A percentile compares a stretch with the other conserved stretches of the same genome.
Conservation (phyloP, 345 rosid species). For the Hypericum androsaemum region DNA sequence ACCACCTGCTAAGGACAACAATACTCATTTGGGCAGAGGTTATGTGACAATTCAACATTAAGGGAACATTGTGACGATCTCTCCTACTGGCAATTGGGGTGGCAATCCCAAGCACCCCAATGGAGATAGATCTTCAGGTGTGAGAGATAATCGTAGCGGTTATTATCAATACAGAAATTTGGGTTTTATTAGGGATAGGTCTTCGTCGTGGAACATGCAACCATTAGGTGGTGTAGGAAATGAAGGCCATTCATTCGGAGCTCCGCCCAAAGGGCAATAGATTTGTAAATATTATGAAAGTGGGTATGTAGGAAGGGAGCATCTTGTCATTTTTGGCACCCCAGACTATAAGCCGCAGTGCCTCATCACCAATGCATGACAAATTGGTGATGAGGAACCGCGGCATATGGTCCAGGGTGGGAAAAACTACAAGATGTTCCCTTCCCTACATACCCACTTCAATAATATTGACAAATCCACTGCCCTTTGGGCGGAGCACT, state of each 20-base stretch:
- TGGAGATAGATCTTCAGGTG: conserved; percentile 32
- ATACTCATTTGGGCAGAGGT: conserved; percentile 26
- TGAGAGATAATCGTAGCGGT: conserved; percentile 39
- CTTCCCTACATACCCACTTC: conserved; percentile 58
- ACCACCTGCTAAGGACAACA: conserved; percentile 17
- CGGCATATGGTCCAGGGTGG: no score
- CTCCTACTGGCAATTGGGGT: conserved; percentile 33
- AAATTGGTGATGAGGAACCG: no score
- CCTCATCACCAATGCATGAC: no score
- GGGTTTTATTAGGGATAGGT: conserved; percentile 42
- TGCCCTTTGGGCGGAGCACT: conserved; percentile 59
- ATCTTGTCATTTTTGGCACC: conserved; percentile 71
- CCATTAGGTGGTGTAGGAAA: conserved; percentile 26
- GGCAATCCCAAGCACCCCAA: conserved; percentile 44
- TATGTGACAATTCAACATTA: conserved; percentile 29
- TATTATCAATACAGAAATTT: conserved; percentile 37
- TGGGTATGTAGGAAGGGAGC: conserved; percentile 78
- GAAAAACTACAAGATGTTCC: conserved; percentile 71
- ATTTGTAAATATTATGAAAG: conserved; percentile 67
- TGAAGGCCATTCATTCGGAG: conserved; percentile 39
- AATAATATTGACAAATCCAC: conserved; percentile 64
- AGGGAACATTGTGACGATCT: conserved; percentile 25
- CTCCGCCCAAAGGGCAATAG: conserved; percentile 58
- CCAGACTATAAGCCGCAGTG: no score
- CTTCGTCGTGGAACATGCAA: conserved; percentile 36